Evolutionary conservation across 2,329 filamentous ascomycete genomes (phyloP).

Genomic region (Pseudocercospora crystallina): DNA sequence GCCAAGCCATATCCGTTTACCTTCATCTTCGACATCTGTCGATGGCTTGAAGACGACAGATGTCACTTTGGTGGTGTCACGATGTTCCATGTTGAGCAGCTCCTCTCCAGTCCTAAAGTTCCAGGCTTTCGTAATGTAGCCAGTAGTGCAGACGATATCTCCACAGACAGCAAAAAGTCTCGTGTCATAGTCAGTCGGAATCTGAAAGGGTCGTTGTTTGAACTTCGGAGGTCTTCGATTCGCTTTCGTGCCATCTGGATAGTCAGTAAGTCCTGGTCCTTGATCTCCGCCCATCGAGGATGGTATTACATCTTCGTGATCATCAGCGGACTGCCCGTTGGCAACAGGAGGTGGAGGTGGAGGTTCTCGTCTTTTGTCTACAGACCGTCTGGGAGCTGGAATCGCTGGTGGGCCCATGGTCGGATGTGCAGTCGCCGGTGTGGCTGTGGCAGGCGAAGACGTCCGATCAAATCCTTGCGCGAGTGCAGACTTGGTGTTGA

Average conservation of each 20-base stretch:
- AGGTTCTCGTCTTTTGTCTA: conserved; percentile 28
- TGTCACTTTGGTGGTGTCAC: conserved; percentile 79
- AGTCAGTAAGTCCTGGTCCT: conserved; percentile 49
- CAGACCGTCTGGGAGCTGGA: conserved; percentile 35
- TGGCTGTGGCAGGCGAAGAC: conserved; percentile 10
- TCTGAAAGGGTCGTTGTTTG: conserved; percentile 70
- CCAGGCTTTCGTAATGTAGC: conserved; percentile 86
- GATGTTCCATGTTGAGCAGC: conserved; percentile 76
- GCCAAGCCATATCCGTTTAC: conserved; percentile 81
- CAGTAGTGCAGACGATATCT: conserved; percentile 80
- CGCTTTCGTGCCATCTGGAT: conserved; percentile 78
- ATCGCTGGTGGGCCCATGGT: conserved; percentile 30
- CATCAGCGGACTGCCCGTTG: conserved; percentile 40
- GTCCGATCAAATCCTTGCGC: conserved; percentile 28
- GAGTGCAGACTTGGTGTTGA: conserved; percentile 27
- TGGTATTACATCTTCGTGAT: conserved; percentile 45
- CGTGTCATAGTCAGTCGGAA: conserved; percentile 82
- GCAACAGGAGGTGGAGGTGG: conserved; percentile 28
- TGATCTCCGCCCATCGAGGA: conserved; percentile 17
- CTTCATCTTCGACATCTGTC: conserved; percentile 74
- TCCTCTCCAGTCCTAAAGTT: conserved; percentile 78
- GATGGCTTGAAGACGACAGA: conserved; percentile 84
- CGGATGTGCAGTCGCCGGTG: conserved; percentile 2
- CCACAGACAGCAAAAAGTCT: conserved; percentile 86
- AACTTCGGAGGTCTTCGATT: conserved; percentile 81